A percentile compares a stretch with the other conserved stretches of the same genome.
These are phyloP conservation scores for Wickerhamiella galacta DNA, from an alignment of 805 yeast genomes.

Conservation along the genomic window DNA sequence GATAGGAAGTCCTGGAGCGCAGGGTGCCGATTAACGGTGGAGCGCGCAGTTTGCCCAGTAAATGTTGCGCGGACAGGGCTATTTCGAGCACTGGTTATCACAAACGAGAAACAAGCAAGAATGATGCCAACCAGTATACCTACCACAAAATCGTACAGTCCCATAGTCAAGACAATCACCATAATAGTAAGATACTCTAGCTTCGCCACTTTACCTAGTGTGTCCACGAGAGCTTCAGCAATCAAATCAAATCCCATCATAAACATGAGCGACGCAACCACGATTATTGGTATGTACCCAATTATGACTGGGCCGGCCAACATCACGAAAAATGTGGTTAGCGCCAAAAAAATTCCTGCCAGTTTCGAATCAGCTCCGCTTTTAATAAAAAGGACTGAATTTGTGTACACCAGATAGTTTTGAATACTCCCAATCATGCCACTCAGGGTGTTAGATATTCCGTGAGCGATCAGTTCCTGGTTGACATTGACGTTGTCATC, in stretches of 20 bases:
- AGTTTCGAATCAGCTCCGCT: slow-evolving; percentile 86
- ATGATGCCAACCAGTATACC: slow-evolving; percentile 85
- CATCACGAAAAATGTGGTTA: slow-evolving; percentile 69
- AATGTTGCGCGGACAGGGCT: slow-evolving; percentile 70
- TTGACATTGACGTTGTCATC: slow-evolving; percentile 74
- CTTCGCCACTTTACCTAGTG: slow-evolving; percentile 52
- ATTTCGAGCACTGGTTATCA: slow-evolving; percentile 75
- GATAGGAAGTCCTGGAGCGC: slow-evolving; percentile 70
- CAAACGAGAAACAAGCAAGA: slow-evolving; percentile 85
- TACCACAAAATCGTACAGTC: slow-evolving; percentile 82
- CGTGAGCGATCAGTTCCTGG: slow-evolving; percentile 87
- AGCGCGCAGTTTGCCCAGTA: slow-evolving; percentile 76
- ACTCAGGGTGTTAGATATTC: slow-evolving; percentile 70
- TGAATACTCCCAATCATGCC: slow-evolving; percentile 81
- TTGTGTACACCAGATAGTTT: slow-evolving; percentile 88
- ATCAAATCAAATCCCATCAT: slow-evolving; percentile 79
- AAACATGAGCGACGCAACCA: slow-evolving; percentile 85
- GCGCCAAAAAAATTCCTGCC: slow-evolving; percentile 79
- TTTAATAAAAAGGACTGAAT: slow-evolving; percentile 75
- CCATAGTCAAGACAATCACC: slow-evolving; percentile 86
- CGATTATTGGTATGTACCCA: slow-evolving; percentile 88
- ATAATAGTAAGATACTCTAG: slow-evolving; percentile 76
- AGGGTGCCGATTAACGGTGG: slow-evolving; percentile 84
- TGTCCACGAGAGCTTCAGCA: slow-evolving; percentile 73
- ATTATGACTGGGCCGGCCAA: slow-evolving; percentile 80